Evolutionary conservation across 257 asterid species (phyloP).

Genomic region (Vinca minor): DNA sequence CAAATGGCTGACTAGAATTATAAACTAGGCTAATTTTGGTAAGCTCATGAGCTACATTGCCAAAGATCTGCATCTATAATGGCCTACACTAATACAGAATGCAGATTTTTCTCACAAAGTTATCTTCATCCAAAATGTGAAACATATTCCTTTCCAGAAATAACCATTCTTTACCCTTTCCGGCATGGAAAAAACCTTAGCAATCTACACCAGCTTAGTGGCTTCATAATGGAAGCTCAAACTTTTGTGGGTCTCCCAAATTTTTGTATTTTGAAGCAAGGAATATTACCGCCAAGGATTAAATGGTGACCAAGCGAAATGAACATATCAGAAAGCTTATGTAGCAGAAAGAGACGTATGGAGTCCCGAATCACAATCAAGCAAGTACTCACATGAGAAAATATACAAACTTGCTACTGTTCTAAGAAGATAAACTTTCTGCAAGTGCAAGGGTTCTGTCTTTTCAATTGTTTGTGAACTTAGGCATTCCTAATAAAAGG

Average conservation of each 20-base stretch:
- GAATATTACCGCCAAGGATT: not conserved
- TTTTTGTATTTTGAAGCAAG: not conserved
- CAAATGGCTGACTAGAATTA: not conserved
- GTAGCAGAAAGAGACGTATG: constrained; percentile 2
- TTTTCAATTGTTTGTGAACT: not conserved
- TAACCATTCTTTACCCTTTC: not conserved
- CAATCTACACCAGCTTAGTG: not conserved
- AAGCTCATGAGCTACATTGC: not conserved
- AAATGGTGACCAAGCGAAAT: constrained; percentile 3
- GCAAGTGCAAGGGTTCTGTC: not conserved
- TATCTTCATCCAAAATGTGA: not conserved
- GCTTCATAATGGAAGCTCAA: not conserved
- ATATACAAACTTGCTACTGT: constrained; percentile 5
- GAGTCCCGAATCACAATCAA: not conserved
- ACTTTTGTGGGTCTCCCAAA: not conserved
- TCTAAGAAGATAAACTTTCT: not conserved
- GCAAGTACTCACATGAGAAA: constrained; percentile 1
- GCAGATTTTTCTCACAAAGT: not conserved
- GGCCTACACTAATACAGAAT: not conserved
- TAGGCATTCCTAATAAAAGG: not conserved
- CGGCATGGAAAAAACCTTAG: not conserved
- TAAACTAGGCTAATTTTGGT: not conserved
- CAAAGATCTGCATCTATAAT: not conserved
- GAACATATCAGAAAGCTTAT: not conserved
- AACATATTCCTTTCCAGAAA: not conserved